Conservation (phyloP, 2,329 filamentous ascomycete species). For the Penicillium digitatum region DNA sequence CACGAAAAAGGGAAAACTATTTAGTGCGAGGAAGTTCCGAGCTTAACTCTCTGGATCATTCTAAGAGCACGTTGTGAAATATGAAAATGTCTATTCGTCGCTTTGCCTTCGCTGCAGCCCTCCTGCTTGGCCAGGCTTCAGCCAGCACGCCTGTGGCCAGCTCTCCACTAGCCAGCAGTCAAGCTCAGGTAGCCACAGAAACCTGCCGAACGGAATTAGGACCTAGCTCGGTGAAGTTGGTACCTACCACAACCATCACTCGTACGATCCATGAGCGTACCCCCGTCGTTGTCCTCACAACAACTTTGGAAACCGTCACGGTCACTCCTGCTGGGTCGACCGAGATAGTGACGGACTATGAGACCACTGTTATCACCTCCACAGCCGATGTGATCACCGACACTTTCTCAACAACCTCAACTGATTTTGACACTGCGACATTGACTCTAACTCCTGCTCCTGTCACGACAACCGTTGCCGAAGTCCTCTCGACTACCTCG, state of each 20-base stretch:
- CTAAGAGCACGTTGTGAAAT: neutral
- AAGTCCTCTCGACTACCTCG: neutral
- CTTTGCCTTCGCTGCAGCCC: neutral
- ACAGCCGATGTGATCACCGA: constrained; percentile 4
- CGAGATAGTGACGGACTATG: constrained; percentile 2
- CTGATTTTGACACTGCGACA: constrained; percentile 3
- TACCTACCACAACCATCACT: constrained; percentile 6
- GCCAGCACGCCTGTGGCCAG: neutral
- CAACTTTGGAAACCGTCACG: constrained; percentile 2
- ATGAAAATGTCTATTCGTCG: neutral
- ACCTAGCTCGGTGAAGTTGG: neutral
- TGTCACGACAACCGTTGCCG: neutral
- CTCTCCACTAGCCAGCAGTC: neutral
- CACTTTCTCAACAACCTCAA: constrained; percentile 7
- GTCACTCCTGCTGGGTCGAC: constrained; percentile 3
- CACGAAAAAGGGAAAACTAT: neutral
- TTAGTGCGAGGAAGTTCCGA: neutral
- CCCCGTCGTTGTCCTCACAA: constrained; percentile 3
- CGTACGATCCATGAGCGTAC: neutral
- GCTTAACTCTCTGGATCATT: neutral
- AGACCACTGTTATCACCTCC: constrained; percentile 1
- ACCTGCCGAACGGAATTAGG: neutral
- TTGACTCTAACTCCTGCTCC: neutral
- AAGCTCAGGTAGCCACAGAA: neutral
- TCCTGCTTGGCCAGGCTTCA: neutral